Base-by-base conservation (phyloP, 75 land plant genomes). In the Ceratopteris richardii region DNA sequence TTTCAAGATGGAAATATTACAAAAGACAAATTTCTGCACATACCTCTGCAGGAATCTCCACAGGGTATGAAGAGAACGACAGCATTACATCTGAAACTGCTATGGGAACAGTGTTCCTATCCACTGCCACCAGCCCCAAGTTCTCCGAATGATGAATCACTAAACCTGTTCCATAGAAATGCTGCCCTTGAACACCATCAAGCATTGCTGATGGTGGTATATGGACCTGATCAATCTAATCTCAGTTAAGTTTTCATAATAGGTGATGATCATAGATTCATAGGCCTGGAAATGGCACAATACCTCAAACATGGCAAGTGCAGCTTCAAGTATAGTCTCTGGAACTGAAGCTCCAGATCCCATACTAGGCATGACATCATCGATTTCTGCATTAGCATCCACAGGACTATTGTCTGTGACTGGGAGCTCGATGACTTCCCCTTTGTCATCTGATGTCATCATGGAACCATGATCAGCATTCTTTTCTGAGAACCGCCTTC, bases 301-400 rank as follows among this genome's bases (percentile, higher is more conserved):
- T 23, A 88, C 93, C 84, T 92, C 97, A 76, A 92, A 80, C 97
- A 92, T 92, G 12, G 88, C 97, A 28, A 92, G 82, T 54, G 95
- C 70, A 0, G 86, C 86, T 68, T 88, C 97, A 56, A 92, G 75
- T 21, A 78, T 77, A 57, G 80, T 83, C 58, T 92, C 97, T 9
- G 92, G 83, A 44, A 77, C 26, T 9, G 94, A 92, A 39, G 90
- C 79, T 76, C 82, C 82, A 0, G 76, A 57, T 42, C 71, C 50
- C 1, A 43, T 47, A 24, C 51, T 61, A 30, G 44, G 33, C 21
- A 70, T 69, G 26, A 52, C 67, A 57, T 69, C 69, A 52, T 76
- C 72, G 50, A 46, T 43, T 47, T 33, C 12, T 21, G 16, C 60
- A 10, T 21, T 26, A 53, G 33, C 59, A 12, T 56, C 67, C 40